These are phyloP conservation scores for Saksenaea vasiformis DNA, from an alignment of 371 early-diverging fungal species.

Conservation along the genomic window DNA sequence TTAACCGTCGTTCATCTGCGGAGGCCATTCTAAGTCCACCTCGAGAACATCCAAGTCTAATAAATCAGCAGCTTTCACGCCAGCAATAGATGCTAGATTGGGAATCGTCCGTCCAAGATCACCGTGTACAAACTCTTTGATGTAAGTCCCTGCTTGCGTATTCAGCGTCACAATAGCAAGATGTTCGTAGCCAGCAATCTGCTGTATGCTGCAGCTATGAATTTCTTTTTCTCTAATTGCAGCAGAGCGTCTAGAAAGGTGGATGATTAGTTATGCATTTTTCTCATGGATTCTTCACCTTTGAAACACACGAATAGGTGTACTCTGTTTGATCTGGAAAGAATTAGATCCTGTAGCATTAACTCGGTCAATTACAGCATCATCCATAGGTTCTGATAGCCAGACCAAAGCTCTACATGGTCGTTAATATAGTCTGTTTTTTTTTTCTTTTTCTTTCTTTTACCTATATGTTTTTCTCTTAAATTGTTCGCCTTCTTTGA, in stretches of 20 bases:
- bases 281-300: slow-evolving; percentile 35
- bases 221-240: slow-evolving; percentile 75
- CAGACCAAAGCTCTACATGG: slow-evolving; percentile 68
- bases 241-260: slow-evolving; percentile 65
- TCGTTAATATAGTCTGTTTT: not conserved
- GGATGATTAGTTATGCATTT: not conserved
- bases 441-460: not conserved
- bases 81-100: slow-evolving; percentile 70
- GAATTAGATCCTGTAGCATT: slow-evolving; percentile 45
- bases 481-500: slow-evolving; percentile 86
- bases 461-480: slow-evolving; percentile 83
- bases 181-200: slow-evolving; percentile 29
- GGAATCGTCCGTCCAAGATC: slow-evolving; percentile 94
- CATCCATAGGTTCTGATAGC: slow-evolving; percentile 58
- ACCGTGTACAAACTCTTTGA: slow-evolving; percentile 98
- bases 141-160: slow-evolving; percentile 96
- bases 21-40: slow-evolving; percentile 80
- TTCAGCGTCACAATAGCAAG: slow-evolving; percentile 69
- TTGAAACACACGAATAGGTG: slow-evolving; percentile 94
- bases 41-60: slow-evolving; percentile 86
- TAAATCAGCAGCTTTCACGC: slow-evolving; percentile 71
- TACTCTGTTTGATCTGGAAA: slow-evolving; percentile 83
- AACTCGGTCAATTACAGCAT: slow-evolving; percentile 54
- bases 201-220: slow-evolving; percentile 42
- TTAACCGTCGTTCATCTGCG: slow-evolving; percentile 8